phyloP scores from a whole-genome alignment of 2,329 filamentous ascomycete genomes.

The Beauveria asiatica region DNA sequence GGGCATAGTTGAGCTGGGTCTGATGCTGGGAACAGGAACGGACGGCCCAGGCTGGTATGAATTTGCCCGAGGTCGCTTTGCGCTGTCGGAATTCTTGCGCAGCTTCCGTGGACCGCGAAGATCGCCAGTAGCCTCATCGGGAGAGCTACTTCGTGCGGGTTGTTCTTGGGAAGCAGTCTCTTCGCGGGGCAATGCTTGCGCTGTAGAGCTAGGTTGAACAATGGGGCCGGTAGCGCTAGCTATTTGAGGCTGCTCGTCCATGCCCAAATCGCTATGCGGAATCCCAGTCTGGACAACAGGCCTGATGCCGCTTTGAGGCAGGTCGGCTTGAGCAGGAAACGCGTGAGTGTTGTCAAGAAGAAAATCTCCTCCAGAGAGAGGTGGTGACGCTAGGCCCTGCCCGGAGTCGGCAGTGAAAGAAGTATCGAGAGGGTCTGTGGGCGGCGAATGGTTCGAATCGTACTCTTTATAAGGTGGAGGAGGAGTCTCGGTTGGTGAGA shows the following conservation, averaged over 20 bases:
- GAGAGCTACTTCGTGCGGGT: slow-evolving; percentile 7
- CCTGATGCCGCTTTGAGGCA: slow-evolving; percentile 2
- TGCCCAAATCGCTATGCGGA: background rate
- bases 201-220: background rate
- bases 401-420: background rate
- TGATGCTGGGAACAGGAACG: slow-evolving; percentile 18
- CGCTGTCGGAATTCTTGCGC: slow-evolving; percentile 22
- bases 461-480: slow-evolving; percentile 14
- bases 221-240: background rate
- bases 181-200: slow-evolving; percentile 9
- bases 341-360: background rate
- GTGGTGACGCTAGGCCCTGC: slow-evolving; percentile 4
- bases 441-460: slow-evolving; percentile 5
- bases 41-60: slow-evolving; percentile 22
- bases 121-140: slow-evolving; percentile 13
- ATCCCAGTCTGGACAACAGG: slow-evolving; percentile 8
- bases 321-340: background rate
- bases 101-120: slow-evolving; percentile 20
- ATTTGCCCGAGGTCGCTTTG: slow-evolving; percentile 23
- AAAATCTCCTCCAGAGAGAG: background rate
- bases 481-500: slow-evolving; percentile 16
- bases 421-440: background rate
- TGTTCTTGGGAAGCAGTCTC: slow-evolving; percentile 9
- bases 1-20: slow-evolving; percentile 23
- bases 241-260: slow-evolving; percentile 5